Evolutionary conservation across 2,329 filamentous ascomycete genomes (phyloP), one percentile per base, ranked within the genome.

Genomic region (Allantophomopsis cytisporea): DNA sequence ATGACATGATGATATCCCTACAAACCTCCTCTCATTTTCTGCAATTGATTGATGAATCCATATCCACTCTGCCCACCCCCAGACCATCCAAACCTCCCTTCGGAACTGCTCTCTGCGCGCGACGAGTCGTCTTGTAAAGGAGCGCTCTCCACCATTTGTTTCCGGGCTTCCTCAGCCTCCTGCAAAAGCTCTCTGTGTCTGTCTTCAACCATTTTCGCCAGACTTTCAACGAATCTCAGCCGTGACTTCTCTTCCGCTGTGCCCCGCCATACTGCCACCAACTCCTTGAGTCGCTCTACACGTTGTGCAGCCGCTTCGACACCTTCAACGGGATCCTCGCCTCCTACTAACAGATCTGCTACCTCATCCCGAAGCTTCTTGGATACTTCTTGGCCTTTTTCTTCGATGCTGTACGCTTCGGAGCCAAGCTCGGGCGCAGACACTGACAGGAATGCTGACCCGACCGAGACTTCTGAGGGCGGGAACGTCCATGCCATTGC

Each of bases 401-500:
- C 83, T 56, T 95, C 88, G 13, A 76, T 83, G 50, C 75, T 81
- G 45, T 83, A 71, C 47, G 69, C 68, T 48, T 71, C 71, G 42
- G 61, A 70, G 14, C 77, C 79, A 0, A 78, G 72, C 40, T 89
- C 83, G 0, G 89, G 88, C 0, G 83, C 85, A 0, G 88, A 94
- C 11, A 95, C 86, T 5, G 85, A 93, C 36, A 95, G 76, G 53
- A 95, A 87, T 0, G 83, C 87, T 1, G 85, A 89, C 35, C 80
- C 75, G 41, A 93, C 74, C 0, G 83, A 89, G 11, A 88, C 62
- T 54, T 94, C 87, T 0, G 84, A 93, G 0, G 89, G 88, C 1
- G 89, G 85, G 37, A 95, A 76, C 1, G 85, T 82, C 71, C 94
- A 96, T 50, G 93, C 82, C 84, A 96, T 94, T 23, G 91, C 89